Evolutionary conservation across 1,284 basidiomycete genomes (phyloP), one percentile per base, ranked within the genome.

Genomic region (Cystobasidiaceae sp.): DNA sequence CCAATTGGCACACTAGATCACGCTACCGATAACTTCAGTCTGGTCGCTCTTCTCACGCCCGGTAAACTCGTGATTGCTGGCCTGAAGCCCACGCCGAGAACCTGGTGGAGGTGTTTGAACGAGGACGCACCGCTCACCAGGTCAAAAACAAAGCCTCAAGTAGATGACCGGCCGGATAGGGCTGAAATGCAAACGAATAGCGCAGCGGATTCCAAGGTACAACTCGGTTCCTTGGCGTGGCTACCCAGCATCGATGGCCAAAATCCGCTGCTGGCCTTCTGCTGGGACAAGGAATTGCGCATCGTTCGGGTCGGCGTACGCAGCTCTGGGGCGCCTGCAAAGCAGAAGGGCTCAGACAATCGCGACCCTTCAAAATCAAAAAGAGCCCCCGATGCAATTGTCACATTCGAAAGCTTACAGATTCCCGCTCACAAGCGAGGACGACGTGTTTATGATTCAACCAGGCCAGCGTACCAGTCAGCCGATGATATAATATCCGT

Each of bases 31-130:
- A 73, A 80, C n/a, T 89, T 93, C 74, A 84, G 88, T 51, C 80
- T 97, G 33, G 82, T 92, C 30, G 93, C 93, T 0, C 78, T 99
- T 51, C 81, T 98, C 41, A 97, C 94, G 0, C 86, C 90, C 0
- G 82, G 86, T 25, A 98, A 98, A 74, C 79, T 98, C 15, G 90
- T 98, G 3, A 82, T 98, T 39, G 90, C 97, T 2, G 93, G 92
- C 2, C 77, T 99, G 69, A 93, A 92, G 73, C 96, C 96, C 0
- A 83, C 84, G 0, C 89, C 96, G 2, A 86, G 89, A 72, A 98
- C 94, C 0, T 97, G 93, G 92, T 89, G 89, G 74, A 86, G 92
- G 70, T 84, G 82, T 60, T 80, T 68, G 28, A 49, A 65, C 27
- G 25, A 57, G 23, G 52, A 46, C 49, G 27, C 78, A 66, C 72